These are phyloP conservation scores for Saccharomyces hybrid DNA, from an alignment of 1,139 yeast species.

Conservation along the genomic window DNA sequence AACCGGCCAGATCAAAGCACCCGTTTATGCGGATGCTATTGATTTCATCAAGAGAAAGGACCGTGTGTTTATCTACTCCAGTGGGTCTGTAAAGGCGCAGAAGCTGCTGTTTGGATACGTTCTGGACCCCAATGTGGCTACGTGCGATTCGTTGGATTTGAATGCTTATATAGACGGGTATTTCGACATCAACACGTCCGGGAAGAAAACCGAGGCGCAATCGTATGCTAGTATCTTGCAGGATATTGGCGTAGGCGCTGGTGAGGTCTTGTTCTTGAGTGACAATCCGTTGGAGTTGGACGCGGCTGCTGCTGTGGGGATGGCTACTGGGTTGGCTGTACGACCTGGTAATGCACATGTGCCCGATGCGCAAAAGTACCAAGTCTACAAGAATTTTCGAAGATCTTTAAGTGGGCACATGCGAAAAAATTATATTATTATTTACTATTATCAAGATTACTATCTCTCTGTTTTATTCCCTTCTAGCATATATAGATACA, in stretches of 20 bases:
- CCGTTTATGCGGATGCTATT: conserved; percentile 69
- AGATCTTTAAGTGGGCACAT: not conserved
- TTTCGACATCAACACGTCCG: conserved; percentile 80
- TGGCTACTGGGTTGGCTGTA: conserved; percentile 50
- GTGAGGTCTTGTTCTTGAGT: conserved; percentile 56
- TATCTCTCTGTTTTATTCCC: not conserved
- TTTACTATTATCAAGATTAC: not conserved
- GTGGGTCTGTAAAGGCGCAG: conserved; percentile 89
- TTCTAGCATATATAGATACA: not conserved
- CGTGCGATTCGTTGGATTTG: conserved; percentile 37
- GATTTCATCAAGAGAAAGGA: conserved; percentile 38
- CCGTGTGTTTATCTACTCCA: conserved; percentile 68
- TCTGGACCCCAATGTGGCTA: conserved; percentile 20
- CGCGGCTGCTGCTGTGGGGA: conserved; percentile 66
- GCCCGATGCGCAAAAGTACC: conserved; percentile 19
- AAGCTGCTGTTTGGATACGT: conserved; percentile 66
- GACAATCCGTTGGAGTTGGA: conserved; percentile 62
- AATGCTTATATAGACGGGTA: conserved; percentile 53
- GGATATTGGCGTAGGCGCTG: conserved; percentile 35
- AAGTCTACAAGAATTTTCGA: conserved; percentile 3
- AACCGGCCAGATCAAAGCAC: conserved; percentile 66
- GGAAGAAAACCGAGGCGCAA: conserved; percentile 50
- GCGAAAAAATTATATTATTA: not conserved
- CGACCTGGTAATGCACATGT: conserved; percentile 72
- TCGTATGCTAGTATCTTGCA: conserved; percentile 55